These are phyloP conservation scores for Ophiostoma novo-ulmi DNA, from an alignment of 2,329 filamentous ascomycete genomes.

Conservation along the genomic window DNA sequence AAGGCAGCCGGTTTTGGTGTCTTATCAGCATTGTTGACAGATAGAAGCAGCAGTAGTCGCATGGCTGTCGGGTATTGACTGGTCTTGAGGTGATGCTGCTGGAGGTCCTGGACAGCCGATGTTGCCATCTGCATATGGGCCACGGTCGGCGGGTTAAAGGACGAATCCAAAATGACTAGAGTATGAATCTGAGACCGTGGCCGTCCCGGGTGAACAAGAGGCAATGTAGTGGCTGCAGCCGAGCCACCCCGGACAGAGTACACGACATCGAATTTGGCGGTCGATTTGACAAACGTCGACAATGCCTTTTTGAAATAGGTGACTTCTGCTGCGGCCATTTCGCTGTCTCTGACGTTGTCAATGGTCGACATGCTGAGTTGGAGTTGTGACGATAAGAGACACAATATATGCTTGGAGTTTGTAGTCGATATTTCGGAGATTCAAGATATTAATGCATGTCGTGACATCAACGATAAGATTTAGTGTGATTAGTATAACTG, in stretches of 20 bases:
- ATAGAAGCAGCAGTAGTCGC: constrained; percentile 54
- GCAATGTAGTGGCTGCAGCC: constrained; percentile 32
- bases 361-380: neutral
- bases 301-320: constrained; percentile 44
- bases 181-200: constrained; percentile 16
- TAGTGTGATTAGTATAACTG: neutral
- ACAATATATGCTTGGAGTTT: neutral
- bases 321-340: constrained; percentile 26
- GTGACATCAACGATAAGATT: neutral
- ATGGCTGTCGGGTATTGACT: constrained; percentile 24
- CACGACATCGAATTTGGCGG: constrained; percentile 43
- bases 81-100: constrained; percentile 11
- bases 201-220: constrained; percentile 14
- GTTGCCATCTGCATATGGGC: constrained; percentile 56
- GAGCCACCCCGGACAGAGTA: constrained; percentile 31
- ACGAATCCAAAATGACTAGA: constrained; percentile 60
- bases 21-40: constrained; percentile 63
- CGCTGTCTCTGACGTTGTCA: neutral
- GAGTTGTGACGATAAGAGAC: neutral
- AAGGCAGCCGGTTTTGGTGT: constrained; percentile 63
- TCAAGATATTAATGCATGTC: neutral
- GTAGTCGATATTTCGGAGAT: neutral
- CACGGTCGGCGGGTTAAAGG: constrained; percentile 62
- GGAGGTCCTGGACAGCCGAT: constrained; percentile 39
- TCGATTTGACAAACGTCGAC: constrained; percentile 41